Base-by-base conservation (phyloP, 2,329 filamentous ascomycete genomes). In the Pezicula carpinea region DNA sequence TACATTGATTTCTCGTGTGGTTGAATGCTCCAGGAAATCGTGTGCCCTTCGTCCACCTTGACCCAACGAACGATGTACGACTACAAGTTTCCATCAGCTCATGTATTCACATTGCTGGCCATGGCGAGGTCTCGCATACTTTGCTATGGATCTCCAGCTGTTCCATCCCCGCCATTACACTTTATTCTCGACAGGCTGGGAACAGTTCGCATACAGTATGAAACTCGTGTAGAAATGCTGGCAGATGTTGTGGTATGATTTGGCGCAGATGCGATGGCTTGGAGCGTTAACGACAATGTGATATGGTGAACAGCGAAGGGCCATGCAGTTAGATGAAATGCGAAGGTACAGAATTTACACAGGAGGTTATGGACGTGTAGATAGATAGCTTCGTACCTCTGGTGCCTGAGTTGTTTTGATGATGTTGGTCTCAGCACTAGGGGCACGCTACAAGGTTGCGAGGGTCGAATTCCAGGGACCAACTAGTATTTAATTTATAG, bases 31-130 rank as follows among this genome's bases (percentile, higher is more conserved):
- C 93, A 99, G 14, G 91, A 96, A 59, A 99, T 90, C 43, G 91
- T 96, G 67, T 96, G 85, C 45, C 87, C 87, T 54, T 89, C 84
- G 47, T 90, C 84, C 58, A 96, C 92, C 64, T 89, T 86, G 58
- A 96, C 88, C 92, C 93, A 99, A 63, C 93, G 89, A 48, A 99
- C 89, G 59, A 99, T 90, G 71, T 99, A 99, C 54, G 90, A 96
- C 93, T 97, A 51, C 17, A 21, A 43, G 40, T 52, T 39, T 36
- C 31, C 43, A 52, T 57, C 57, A 56, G 51, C 44, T 59, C 36
- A 32, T 29, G 17, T 44, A 55, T 45, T 44, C n/a, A 38, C 49
- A 46, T 35, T 31, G 43, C 55, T 60, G 54, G 29, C 42, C 19
- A 48, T 48, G 44, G 31, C 26, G 21, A 34, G 33, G 39, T 46